Evolutionary conservation across 2,329 filamentous ascomycete genomes (phyloP).

Genomic region (Beauveria asiatica): DNA sequence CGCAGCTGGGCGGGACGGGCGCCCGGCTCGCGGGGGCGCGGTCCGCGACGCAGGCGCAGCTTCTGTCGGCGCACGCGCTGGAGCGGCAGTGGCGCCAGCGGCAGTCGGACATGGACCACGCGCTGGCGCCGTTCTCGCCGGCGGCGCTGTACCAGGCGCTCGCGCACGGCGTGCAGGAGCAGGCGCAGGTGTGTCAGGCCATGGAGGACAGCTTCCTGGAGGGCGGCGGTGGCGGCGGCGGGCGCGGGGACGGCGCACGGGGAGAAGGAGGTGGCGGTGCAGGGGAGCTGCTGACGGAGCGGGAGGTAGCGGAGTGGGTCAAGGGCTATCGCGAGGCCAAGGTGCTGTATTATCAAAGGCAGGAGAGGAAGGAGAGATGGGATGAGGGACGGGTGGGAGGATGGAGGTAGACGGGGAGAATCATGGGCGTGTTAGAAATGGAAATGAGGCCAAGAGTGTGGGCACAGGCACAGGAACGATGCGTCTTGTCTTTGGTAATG

Average conservation of each 20-base stretch:
- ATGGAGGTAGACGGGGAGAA: constrained; percentile 60
- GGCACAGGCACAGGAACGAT: neutral
- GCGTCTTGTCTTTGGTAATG: neutral
- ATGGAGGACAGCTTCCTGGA: constrained; percentile 93
- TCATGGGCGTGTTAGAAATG: neutral
- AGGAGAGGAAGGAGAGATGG: constrained; percentile 87
- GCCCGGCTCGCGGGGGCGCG: constrained; percentile 51
- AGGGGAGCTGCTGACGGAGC: constrained; percentile 51
- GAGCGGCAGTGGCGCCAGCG: constrained; percentile 90
- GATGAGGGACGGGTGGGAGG: constrained; percentile 92
- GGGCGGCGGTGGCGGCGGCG: constrained; percentile 19
- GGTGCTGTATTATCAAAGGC: constrained; percentile 67
- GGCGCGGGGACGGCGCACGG: constrained; percentile 20
- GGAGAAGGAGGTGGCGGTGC: constrained; percentile 17
- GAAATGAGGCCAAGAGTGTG: neutral
- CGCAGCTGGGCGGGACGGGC: constrained; percentile 54
- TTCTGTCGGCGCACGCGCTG: constrained; percentile 74
- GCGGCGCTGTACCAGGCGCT: constrained; percentile 79
- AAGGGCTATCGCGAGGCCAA: constrained; percentile 71
- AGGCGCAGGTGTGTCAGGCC: constrained; percentile 69
- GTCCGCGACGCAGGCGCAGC: constrained; percentile 65
- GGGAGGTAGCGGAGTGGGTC: constrained; percentile 81
- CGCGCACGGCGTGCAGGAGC: constrained; percentile 68
- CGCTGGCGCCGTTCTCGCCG: constrained; percentile 75
- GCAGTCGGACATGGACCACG: constrained; percentile 80